Evolutionary conservation across 768 basidiomycete genomes (phyloP).

Genomic region (Pleurotus tuber-regium): DNA sequence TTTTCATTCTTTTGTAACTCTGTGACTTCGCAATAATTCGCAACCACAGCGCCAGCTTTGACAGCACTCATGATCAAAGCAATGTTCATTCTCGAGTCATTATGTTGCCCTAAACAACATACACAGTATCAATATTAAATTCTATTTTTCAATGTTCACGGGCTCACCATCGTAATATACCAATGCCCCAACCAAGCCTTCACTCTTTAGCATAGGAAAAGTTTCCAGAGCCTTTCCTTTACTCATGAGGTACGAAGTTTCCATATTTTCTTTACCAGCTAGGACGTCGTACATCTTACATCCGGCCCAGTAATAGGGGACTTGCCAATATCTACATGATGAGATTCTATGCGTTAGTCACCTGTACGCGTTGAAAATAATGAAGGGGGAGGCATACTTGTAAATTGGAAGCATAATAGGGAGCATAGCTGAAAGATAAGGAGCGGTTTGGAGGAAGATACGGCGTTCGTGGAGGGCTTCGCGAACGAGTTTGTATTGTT

Average conservation of each 20-base stretch:
- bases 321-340: constrained; percentile 84
- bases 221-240: constrained; percentile 90
- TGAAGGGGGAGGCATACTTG: constrained; percentile 49
- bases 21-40: constrained; percentile 89
- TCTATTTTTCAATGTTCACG: constrained; percentile 22
- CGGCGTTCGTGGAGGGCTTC: constrained; percentile 91
- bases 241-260: constrained; percentile 91
- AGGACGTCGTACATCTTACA: constrained; percentile 96
- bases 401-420: constrained; percentile 98
- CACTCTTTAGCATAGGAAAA: constrained; percentile 94
- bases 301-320: constrained; percentile 94
- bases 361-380: background rate
- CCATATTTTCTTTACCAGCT: constrained; percentile 97
- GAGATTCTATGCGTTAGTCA: constrained; percentile 9
- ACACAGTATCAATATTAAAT: background rate
- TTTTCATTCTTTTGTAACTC: constrained; percentile 63
- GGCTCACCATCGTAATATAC: constrained; percentile 93
- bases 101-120: constrained; percentile 77
- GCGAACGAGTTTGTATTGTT: constrained; percentile 93
- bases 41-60: constrained; percentile 81
- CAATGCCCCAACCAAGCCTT: constrained; percentile 90
- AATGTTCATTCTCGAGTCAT: constrained; percentile 98
- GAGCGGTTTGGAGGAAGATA: constrained; percentile 94
- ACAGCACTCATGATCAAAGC: constrained; percentile 94
- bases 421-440: constrained; percentile 88